Evolutionary conservation across 352 stramenopile species (phyloP), one percentile per base, ranked within the genome.

Genomic region (Globisporangium rhizosaccharum): DNA sequence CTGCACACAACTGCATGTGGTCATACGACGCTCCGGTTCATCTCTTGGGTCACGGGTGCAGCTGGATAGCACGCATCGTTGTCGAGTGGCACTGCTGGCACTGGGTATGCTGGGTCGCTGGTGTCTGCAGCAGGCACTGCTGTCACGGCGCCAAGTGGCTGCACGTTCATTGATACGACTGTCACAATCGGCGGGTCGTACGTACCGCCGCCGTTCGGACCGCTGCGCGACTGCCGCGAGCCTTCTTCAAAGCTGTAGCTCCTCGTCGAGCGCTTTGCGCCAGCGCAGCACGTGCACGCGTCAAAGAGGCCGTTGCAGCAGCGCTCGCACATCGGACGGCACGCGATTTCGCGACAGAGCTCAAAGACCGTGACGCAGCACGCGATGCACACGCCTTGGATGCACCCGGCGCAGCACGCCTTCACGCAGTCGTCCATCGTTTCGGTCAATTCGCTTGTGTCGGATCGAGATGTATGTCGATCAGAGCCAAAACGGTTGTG

Each of bases 251-350:
- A 60, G 45, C 54, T 60, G 54, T 60, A 60, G 54, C 44, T 60
- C n/a, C 42, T 36, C 28, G 36, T 26, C 20, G 23, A 46, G 28
- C 53, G 53, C 18, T 30, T 45, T 18, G 36, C 54, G 30, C 54
- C 51, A 3, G n/a, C 54, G 37, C 56, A 61, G 56, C 56, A 61
- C 46, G 36, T 25, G 47, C 56, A 61, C 23, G 36, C 6, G 47
- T 61, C 46, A 30, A 61, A 61, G 47, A 37, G 47, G 47, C 56
- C 45, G 39, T 61, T 61, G 47, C 56, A 61, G 47, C 56, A 61
- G 48, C 36, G 48, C 6, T 44, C 37, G 39, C 56, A 61, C 47
- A 41, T 37, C 23, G 56, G 56, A 12, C 56, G 56, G 25, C 56
- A 61, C 15, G 54, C 47, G 47, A 61, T 54, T 12, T 61, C 56